Conservation (phyloP, 768 basidiomycete species). For the Tremella yokohamensis region DNA sequence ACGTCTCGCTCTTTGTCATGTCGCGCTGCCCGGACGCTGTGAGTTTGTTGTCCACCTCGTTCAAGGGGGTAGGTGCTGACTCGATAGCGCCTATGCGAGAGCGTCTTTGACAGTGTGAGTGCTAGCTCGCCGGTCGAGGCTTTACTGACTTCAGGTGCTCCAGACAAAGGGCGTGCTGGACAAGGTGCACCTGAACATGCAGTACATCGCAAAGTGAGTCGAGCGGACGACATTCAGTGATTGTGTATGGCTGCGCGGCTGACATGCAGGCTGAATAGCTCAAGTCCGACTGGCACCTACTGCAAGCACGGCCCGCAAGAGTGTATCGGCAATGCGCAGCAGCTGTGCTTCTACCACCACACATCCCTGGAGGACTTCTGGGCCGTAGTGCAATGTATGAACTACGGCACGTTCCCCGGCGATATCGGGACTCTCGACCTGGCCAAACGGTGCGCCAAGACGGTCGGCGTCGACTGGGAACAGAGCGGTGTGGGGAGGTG, state of each 20-base stretch:
- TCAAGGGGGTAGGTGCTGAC: slow-evolving; percentile 2
- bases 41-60: slow-evolving; percentile 11
- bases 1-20: slow-evolving; percentile 57
- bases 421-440: slow-evolving; percentile 65
- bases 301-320: slow-evolving; percentile 79
- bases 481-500: slow-evolving; percentile 56
- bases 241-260: background rate
- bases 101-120: slow-evolving; percentile 67
- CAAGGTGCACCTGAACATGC: slow-evolving; percentile 66
- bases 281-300: slow-evolving; percentile 57
- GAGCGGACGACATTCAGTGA: background rate
- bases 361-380: slow-evolving; percentile 48
- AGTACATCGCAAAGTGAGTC: slow-evolving; percentile 71
- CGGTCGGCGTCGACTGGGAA: slow-evolving; percentile 66
- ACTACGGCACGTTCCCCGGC: slow-evolving; percentile 46
- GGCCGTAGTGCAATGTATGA: slow-evolving; percentile 29
- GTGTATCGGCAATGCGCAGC: slow-evolving; percentile 79
- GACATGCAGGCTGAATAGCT: slow-evolving; percentile 23
- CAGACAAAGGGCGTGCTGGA: slow-evolving; percentile 56
- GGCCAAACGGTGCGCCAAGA: slow-evolving; percentile 64
- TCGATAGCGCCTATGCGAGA: slow-evolving; percentile 63
- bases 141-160: slow-evolving; percentile 48
- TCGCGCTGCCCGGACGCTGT: slow-evolving; percentile 74
- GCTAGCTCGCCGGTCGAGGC: background rate
- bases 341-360: slow-evolving; percentile 62